Evolutionary conservation across 2,329 filamentous ascomycete species (phyloP).

Genomic region (Boeremia exigua): DNA sequence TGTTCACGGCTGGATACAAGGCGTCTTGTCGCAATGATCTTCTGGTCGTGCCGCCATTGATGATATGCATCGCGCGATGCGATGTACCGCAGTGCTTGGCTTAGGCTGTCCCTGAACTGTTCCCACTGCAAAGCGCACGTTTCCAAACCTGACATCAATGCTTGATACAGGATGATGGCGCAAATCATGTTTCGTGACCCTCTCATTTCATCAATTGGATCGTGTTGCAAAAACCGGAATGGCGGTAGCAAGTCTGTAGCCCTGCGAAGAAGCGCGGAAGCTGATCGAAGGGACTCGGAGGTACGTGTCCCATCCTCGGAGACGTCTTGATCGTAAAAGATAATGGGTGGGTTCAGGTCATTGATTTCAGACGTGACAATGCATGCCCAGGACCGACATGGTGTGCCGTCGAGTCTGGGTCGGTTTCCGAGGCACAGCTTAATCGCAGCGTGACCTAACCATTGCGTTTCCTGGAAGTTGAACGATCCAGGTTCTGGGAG

Average conservation of each 20-base stretch:
- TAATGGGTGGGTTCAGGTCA: slow-evolving; percentile 1
- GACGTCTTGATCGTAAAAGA: slow-evolving; percentile 1
- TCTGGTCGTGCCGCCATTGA: slow-evolving; percentile 10
- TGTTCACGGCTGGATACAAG: not conserved
- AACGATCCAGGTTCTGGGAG: slow-evolving; percentile 1
- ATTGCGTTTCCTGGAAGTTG: not conserved
- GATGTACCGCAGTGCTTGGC: slow-evolving; percentile 13
- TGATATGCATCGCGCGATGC: slow-evolving; percentile 1
- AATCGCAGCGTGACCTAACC: not conserved
- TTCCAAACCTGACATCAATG: slow-evolving; percentile 1
- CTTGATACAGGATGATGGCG: slow-evolving; percentile 18
- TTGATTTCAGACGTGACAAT: not conserved
- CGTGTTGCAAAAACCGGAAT: slow-evolving; percentile 21
- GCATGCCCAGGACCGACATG: slow-evolving; percentile 3
- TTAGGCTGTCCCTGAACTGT: slow-evolving; percentile 8
- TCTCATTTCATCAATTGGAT: not conserved
- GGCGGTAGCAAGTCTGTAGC: slow-evolving; percentile 11
- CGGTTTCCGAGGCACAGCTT: not conserved
- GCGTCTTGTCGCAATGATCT: not conserved
- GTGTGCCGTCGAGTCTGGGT: not conserved
- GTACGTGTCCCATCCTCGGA: not conserved
- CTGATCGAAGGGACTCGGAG: slow-evolving; percentile 5
- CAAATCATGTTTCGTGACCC: slow-evolving; percentile 18
- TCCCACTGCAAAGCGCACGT: slow-evolving; percentile 14
- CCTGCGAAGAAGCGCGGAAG: slow-evolving; percentile 18